A percentile compares a stretch with the other conserved stretches of the same genome.
Evolutionary conservation across 805 yeast species (phyloP).

Genomic region (Barnettozyma populi): DNA sequence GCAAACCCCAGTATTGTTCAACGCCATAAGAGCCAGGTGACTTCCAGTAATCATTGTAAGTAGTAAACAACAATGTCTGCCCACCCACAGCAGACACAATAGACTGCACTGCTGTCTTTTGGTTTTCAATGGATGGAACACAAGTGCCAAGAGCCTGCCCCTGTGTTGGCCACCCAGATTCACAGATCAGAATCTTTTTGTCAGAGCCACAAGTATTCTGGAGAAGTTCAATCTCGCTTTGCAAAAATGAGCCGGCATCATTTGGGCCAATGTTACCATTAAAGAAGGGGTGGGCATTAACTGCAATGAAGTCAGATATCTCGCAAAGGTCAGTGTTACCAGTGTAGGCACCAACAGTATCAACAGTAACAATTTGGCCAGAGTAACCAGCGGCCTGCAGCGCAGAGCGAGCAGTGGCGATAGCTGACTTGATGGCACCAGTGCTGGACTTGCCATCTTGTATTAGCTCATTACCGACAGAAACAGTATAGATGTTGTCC

Average conservation of each 20-base stretch:
- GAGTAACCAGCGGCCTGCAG: conserved; percentile 41
- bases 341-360: conserved; percentile 56
- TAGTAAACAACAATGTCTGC: conserved; percentile 52
- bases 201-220: conserved; percentile 40
- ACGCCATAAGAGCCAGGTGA: conserved; percentile 48
- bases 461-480: conserved; percentile 63
- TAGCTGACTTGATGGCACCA: conserved; percentile 41
- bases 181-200: conserved; percentile 46
- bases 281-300: conserved; percentile 64
- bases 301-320: conserved; percentile 58
- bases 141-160: conserved; percentile 50
- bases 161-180: conserved; percentile 68
- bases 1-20: conserved; percentile 48
- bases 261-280: conserved; percentile 47
- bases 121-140: conserved; percentile 51
- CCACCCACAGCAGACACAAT: conserved; percentile 42
- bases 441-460: conserved; percentile 45
- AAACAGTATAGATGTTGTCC: conserved; percentile 52
- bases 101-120: conserved; percentile 44
- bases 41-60: conserved; percentile 63
- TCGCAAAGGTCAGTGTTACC: conserved; percentile 49
- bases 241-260: conserved; percentile 49
- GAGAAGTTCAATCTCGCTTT: conserved; percentile 40
- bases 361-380: conserved; percentile 60
- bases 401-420: conserved; percentile 41